These are phyloP conservation scores for Fusarium sp. DNA, from an alignment of 2,329 filamentous ascomycete species.

Conservation along the genomic window DNA sequence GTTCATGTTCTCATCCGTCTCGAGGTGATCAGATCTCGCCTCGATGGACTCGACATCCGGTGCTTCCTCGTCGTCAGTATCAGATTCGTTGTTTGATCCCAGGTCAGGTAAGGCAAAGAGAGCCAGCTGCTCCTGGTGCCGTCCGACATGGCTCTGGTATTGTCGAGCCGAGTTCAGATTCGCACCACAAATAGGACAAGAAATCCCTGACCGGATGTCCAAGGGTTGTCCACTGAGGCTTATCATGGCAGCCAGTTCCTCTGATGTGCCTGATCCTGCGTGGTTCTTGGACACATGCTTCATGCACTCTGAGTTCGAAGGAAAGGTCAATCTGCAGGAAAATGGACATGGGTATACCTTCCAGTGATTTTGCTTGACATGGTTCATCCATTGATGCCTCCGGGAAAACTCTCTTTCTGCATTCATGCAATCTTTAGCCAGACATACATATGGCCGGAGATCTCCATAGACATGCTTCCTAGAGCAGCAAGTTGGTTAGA, in stretches of 20 bases:
- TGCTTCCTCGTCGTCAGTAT: too few species aligned
- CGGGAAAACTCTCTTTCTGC: not conserved
- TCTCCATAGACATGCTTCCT: conserved; percentile 1
- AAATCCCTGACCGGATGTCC: not conserved
- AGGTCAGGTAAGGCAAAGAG: not conserved
- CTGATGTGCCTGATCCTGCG: accelerated
- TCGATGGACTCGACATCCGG: too few species aligned
- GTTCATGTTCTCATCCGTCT: too few species aligned
- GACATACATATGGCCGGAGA: not conserved
- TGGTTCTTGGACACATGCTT: not conserved
- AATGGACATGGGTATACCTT: not conserved
- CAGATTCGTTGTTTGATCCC: not conserved
- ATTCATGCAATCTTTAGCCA: too few species aligned
- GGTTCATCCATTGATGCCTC: not conserved
- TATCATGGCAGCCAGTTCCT: not conserved
- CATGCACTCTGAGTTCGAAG: accelerated
- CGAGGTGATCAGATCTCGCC: too few species aligned
- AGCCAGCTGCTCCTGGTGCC: conserved; percentile 11
- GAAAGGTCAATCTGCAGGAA: not conserved
- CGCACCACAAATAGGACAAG: not conserved
- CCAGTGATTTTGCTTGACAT: not conserved
- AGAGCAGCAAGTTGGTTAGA: too few species aligned
- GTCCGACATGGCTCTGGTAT: not conserved
- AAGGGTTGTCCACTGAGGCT: not conserved
- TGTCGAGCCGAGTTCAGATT: accelerated